Base-by-base conservation (phyloP, 148 eudicot species). In the Heliamphora exappendiculata region DNA sequence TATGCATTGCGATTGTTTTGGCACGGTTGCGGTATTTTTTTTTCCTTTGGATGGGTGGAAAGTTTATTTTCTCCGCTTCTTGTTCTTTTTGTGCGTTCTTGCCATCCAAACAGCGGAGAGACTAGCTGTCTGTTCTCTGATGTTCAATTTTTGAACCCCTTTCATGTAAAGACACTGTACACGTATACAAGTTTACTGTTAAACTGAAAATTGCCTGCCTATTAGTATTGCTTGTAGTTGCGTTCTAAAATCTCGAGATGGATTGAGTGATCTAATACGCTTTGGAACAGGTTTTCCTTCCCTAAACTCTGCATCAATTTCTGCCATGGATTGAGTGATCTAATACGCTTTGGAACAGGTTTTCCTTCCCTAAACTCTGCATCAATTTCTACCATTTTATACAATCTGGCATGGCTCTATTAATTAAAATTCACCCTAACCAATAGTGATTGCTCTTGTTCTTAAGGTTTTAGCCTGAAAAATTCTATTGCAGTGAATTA, bases 401-500 rank as follows among this genome's bases (percentile, higher is more conserved):
- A n/a, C n/a, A 71, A 20, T 50, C 36, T 55, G 19, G 36, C 22
- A 12, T 54, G 50, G 20, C 24, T 22, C 55, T 71, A 16, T 37
- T 66, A 24, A 16, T 37, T 1, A 66, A 39, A 66, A 11, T 8
- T 19, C 26, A 7, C 29, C 49, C 7, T n/a, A n/a, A n/a, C n/a
- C n/a, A n/a, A n/a, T n/a, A n/a, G n/a, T 47, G 67, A 34, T 62
- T 62, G 6, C 19, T 44, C 22, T 76, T 47, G 49, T 51, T 34
- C 11, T 29, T 16, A 37, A 41, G 37, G 51, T 53, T 70, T 47
- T 58, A 44, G 10, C 17, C 37, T 37, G 31, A 55, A 20, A 17
- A 39, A 64, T 64, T 26, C 5, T 60, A 34, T 54, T 50, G 53
- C 77, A 66, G 77, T 62, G 65, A 20, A n/a, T 73, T 59, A 37